Percentiles rank a stretch among this genome's conserved stretches.
Conservation (phyloP, 768 basidiomycete species). For the Rhodotorula toruloides region DNA sequence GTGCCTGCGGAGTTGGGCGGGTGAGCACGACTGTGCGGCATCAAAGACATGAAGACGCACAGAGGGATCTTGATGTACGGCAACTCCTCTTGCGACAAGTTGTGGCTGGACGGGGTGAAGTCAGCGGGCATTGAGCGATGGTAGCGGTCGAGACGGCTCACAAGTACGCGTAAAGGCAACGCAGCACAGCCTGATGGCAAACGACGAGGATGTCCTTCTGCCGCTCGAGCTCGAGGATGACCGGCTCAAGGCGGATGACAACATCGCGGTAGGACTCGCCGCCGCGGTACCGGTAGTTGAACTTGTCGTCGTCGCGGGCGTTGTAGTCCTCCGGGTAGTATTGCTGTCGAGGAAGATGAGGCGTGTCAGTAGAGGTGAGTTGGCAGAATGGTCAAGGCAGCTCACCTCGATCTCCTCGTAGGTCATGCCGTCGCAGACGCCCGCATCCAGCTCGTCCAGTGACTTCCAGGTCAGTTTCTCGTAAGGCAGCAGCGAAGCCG, state of each 20-base stretch:
- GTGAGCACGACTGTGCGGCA: neutral
- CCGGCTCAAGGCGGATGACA: slow-evolving; percentile 65
- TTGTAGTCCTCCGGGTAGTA: slow-evolving; percentile 96
- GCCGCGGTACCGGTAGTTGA: slow-evolving; percentile 92
- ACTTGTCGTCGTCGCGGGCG: slow-evolving; percentile 97
- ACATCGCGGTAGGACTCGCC: slow-evolving; percentile 99
- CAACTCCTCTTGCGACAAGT: slow-evolving; percentile 82
- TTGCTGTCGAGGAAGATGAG: slow-evolving; percentile 53
- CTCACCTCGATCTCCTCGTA: slow-evolving; percentile 94
- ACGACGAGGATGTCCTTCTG: slow-evolving; percentile 96
- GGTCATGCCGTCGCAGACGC: slow-evolving; percentile 99
- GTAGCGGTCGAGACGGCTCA: slow-evolving; percentile 28
- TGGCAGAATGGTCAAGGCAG: neutral
- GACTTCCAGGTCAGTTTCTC: slow-evolving; percentile 97
- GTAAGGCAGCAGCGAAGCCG: slow-evolving; percentile 72
- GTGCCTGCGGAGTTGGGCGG: slow-evolving; percentile 55
- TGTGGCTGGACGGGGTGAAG: slow-evolving; percentile 49
- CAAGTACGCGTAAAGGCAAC: slow-evolving; percentile 82
- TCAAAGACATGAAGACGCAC: neutral
- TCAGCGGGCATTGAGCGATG: no score
- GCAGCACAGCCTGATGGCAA: slow-evolving; percentile 69
- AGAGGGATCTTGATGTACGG: slow-evolving; percentile 94
- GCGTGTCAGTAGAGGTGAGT: neutral
- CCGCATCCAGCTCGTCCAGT: slow-evolving; percentile 94
- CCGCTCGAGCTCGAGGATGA: slow-evolving; percentile 98